phyloP scores from a whole-genome alignment of 164 flowering plant genomes.

The Piper betle region DNA sequence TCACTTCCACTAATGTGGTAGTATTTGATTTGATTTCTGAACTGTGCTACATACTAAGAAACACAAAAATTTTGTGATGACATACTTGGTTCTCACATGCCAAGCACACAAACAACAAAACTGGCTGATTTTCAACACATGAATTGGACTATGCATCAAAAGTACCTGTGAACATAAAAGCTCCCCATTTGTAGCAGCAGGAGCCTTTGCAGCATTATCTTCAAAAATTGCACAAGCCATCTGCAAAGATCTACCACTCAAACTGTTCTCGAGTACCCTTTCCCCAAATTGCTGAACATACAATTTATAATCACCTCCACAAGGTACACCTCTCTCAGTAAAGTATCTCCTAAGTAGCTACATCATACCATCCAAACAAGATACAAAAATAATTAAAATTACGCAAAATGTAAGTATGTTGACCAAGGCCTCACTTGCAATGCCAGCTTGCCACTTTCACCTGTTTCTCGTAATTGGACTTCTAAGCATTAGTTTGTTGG shows the following conservation, averaged over 20 bases:
- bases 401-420: no score
- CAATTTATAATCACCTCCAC: conserved; percentile 82
- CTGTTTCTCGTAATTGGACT: no score
- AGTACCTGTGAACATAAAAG: conserved; percentile 91
- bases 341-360: background rate
- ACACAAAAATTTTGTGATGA: no score
- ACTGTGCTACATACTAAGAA: no score
- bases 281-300: conserved; percentile 65
- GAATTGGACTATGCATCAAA: background rate
- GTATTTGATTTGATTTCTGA: no score
- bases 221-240: conserved; percentile 96
- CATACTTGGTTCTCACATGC: no score
- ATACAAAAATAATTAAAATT: no score
- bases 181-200: conserved; percentile 50
- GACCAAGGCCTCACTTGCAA: no score
- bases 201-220: conserved; percentile 64
- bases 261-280: conserved; percentile 57
- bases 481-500: no score
- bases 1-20: no score
- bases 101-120: background rate
- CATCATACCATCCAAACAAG: background rate
- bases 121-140: no score
- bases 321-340: conserved; percentile 4
- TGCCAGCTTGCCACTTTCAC: no score
- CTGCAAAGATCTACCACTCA: conserved; percentile 94